Evolutionary conservation across 148 eudicot genomes (phyloP).

Genomic region (Euryodendron excelsum): DNA sequence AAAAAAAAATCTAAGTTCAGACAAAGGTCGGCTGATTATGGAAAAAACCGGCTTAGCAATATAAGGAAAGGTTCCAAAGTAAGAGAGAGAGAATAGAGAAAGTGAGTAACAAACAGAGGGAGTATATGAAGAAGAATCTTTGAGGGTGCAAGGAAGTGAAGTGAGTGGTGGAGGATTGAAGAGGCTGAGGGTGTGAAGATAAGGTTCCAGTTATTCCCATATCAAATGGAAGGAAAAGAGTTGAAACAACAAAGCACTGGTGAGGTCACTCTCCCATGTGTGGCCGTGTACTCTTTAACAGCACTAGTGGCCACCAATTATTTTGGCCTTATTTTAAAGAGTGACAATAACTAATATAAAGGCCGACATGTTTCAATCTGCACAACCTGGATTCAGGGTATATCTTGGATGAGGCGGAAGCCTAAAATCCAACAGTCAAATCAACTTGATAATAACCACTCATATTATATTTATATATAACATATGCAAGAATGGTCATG

Average conservation of each 20-base stretch:
- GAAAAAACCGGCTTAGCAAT: neutral
- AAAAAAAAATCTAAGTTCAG: neutral
- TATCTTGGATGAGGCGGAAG: no score
- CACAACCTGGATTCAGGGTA: no score
- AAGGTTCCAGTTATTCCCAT: neutral
- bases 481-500: no score
- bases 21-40: neutral
- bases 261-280: neutral
- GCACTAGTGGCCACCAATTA: neutral
- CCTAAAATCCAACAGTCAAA: no score
- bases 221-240: neutral
- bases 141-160: neutral
- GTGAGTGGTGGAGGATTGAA: slow-evolving; percentile 5
- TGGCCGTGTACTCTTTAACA: neutral
- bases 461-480: no score
- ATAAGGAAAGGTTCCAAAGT: neutral
- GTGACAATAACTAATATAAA: no score
- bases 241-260: neutral
- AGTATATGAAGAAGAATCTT: neutral
- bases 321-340: neutral
- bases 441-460: no score
- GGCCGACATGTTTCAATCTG: no score
- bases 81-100: neutral
- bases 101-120: neutral
- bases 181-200: neutral